Evolutionary conservation across 2,329 filamentous ascomycete species (phyloP).

Genomic region (Aspergillus sp.): DNA sequence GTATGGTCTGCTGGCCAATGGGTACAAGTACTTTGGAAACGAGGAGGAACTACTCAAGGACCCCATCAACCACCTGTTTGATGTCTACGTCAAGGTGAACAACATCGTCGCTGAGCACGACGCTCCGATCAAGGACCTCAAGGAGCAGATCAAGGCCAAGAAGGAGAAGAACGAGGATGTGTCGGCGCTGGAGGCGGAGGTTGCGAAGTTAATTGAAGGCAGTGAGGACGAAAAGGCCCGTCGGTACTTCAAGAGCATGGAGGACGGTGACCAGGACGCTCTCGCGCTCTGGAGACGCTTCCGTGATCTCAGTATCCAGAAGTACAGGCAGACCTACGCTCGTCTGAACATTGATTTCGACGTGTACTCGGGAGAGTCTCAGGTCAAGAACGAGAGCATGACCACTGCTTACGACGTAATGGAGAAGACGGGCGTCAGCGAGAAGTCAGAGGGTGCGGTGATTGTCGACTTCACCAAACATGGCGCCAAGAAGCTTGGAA

Average conservation of each 20-base stretch:
- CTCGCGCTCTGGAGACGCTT: slow-evolving; percentile 56
- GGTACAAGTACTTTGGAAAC: slow-evolving; percentile 54
- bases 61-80: slow-evolving; percentile 57
- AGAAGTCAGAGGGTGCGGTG: slow-evolving; percentile 57
- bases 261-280: slow-evolving; percentile 52
- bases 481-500: slow-evolving; percentile 58
- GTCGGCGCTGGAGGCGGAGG: slow-evolving; percentile 41
- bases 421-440: slow-evolving; percentile 52
- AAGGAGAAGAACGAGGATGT: slow-evolving; percentile 44
- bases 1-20: slow-evolving; percentile 56
- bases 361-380: slow-evolving; percentile 62
- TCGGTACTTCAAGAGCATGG: slow-evolving; percentile 61
- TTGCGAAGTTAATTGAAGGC: slow-evolving; percentile 42
- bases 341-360: slow-evolving; percentile 58
- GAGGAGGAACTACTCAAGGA: slow-evolving; percentile 53
- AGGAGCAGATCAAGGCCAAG: slow-evolving; percentile 42
- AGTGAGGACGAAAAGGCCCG: slow-evolving; percentile 54
- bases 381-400: slow-evolving; percentile 56
- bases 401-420: slow-evolving; percentile 51
- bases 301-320: slow-evolving; percentile 55
- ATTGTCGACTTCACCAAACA: slow-evolving; percentile 65
- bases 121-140: slow-evolving; percentile 47
- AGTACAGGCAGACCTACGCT: slow-evolving; percentile 57
- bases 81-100: slow-evolving; percentile 60
- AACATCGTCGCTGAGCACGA: slow-evolving; percentile 49